Evolutionary conservation across 345 rosid species (phyloP), one percentile per base, ranked within the genome.

Genomic region (Citrus inodora): DNA sequence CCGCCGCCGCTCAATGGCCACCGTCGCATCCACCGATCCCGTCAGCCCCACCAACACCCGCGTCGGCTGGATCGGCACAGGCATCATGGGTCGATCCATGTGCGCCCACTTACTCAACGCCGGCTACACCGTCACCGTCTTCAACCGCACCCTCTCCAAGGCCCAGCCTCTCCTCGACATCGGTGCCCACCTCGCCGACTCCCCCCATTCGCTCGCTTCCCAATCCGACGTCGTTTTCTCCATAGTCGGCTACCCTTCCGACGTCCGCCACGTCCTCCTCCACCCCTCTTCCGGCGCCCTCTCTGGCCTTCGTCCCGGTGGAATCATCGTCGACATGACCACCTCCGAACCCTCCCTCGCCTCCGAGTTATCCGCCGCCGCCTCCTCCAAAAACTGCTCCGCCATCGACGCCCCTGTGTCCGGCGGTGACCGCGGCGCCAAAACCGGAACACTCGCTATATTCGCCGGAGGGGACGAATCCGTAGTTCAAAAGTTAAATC

Each of bases 321-420:
- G 96, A 14, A 70, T 95, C 73, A 90, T 95, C 65, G 94, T 95
- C 25, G 98, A 95, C 80, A 93, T 95, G 99, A 95, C 99, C 63
- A 95, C 99, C 10, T 95, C 97, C 9, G 98, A 95, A 67, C 99
- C 98, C 67, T 90, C 95, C 33, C 93, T 95, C 25, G 99, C 99
- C 4, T 80, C 77, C 68, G 98, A 95, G 78, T 88, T 95, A 40
- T 79, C 86, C 40, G 28, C 82, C 62, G 90, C 93, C 0, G 98
- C 98, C 9, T 64, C 87, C 42, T 63, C 85, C 32, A 88, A 78
- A 51, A 67, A 73, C 61, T 95, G 97, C 85, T 84, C 83, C 79
- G 80, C 98, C 7, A 70, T 95, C 76, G 97, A 95, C 70, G 91
- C 95, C 19, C 98, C 99, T 0, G 90, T 93, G 4, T 93, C 91